phyloP scores from a whole-genome alignment of 2,329 filamentous ascomycete species.

The Ophiostoma sp. region DNA sequence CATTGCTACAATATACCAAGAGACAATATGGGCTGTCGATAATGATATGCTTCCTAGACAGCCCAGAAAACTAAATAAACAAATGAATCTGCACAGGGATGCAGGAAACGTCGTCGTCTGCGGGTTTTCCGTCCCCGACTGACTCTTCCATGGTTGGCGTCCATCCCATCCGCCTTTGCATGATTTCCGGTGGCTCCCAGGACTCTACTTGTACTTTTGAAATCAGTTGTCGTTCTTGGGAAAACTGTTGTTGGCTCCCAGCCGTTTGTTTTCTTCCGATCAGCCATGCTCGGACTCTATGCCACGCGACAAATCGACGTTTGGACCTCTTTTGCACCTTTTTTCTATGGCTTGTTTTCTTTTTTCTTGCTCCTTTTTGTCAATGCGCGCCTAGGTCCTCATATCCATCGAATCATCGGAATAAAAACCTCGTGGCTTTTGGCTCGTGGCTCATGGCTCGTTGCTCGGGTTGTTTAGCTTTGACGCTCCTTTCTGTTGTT shows the following conservation, averaged over 20 bases:
- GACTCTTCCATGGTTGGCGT: neutral
- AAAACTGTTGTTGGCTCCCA: neutral
- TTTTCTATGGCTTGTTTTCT: neutral
- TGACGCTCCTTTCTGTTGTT: neutral
- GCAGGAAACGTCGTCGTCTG: neutral
- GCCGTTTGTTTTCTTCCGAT: slow-evolving; percentile 5
- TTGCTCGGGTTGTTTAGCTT: no score
- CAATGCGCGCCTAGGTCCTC: neutral
- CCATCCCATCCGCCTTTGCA: neutral
- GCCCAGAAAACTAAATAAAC: neutral
- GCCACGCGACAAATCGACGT: neutral
- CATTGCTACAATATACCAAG: neutral
- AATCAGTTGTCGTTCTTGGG: neutral
- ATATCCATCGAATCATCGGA: neutral
- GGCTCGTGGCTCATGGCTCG: neutral
- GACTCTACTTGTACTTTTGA: neutral
- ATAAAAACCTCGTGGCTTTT: neutral
- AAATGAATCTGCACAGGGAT: neutral
- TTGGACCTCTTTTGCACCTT: neutral
- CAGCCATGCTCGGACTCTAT: neutral
- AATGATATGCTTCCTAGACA: neutral
- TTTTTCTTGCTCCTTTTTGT: neutral
- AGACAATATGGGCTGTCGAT: no score
- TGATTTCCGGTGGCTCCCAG: neutral
- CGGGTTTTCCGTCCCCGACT: neutral